A percentile compares a stretch with the other conserved stretches of the same genome.
These are phyloP conservation scores for Diaporthe caulivora DNA, from an alignment of 2,329 filamentous ascomycete species.

Conservation along the genomic window DNA sequence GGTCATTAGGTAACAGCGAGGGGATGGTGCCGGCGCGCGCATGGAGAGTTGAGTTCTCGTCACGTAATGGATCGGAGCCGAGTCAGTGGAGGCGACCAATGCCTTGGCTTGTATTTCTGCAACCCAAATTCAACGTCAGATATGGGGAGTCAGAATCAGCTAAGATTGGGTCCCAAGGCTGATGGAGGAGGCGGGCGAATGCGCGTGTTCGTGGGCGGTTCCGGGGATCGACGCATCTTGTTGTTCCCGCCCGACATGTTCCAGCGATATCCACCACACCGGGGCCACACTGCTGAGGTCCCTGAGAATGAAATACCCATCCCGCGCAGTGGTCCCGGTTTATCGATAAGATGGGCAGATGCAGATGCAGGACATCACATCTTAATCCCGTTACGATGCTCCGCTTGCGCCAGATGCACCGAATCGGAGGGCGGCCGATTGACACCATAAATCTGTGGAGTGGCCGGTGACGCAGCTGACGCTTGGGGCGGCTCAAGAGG, in stretches of 20 bases:
- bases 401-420: conserved; percentile 34
- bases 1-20: conserved; percentile 64
- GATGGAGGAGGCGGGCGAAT: conserved; percentile 25
- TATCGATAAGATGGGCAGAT: conserved; percentile 30
- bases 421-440: conserved; percentile 33
- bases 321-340: conserved; percentile 13
- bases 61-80: conserved; percentile 61
- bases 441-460: not conserved
- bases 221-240: not conserved
- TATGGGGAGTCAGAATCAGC: conserved; percentile 13
- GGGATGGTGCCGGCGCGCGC: conserved; percentile 45
- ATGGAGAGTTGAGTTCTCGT: conserved; percentile 55
- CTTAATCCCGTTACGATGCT: conserved; percentile 17
- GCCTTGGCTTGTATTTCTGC: conserved; percentile 35
- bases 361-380: conserved; percentile 31
- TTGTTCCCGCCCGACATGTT: not conserved
- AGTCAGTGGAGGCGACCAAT: conserved; percentile 46
- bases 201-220: not conserved
- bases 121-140: conserved; percentile 35
- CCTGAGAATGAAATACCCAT: not conserved
- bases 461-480: conserved; percentile 11
- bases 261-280: conserved; percentile 2
- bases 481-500: conserved; percentile 22
- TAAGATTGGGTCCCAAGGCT: conserved; percentile 18
- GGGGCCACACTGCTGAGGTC: not conserved